Conservation (phyloP, 495 filamentous ascomycete species). For the Hyaloscypha variabilis region DNA sequence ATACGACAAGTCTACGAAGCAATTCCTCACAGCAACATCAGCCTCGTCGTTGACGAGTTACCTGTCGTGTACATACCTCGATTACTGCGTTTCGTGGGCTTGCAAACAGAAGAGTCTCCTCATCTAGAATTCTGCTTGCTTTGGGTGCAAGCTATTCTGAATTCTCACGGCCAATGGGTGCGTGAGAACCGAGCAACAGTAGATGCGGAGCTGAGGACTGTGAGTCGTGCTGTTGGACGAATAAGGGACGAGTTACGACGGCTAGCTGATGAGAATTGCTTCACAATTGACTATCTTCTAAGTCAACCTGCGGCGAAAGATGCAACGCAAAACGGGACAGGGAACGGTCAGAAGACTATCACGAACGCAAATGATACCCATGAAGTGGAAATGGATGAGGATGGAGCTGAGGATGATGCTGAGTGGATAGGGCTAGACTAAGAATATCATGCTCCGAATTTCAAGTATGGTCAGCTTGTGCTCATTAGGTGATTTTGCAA, state of each 20-base stretch:
- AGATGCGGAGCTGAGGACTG: conserved; percentile 77
- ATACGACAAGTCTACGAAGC: conserved; percentile 83
- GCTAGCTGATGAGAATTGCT: conserved; percentile 83
- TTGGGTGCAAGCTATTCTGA: conserved; percentile 87
- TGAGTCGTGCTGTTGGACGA: conserved; percentile 73
- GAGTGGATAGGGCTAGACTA: conserved; percentile 61
- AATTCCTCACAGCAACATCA: conserved; percentile 74
- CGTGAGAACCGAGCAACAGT: conserved; percentile 75
- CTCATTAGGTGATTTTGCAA: too few relatives aligned
- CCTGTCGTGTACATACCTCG: conserved; percentile 85
- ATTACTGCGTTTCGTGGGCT: conserved; percentile 81
- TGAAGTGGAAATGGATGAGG: conserved; percentile 26
- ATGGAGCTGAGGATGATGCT: conserved; percentile 39
- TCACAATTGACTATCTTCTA: conserved; percentile 78
- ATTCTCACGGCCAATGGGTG: conserved; percentile 79
- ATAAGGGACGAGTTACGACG: conserved; percentile 74
- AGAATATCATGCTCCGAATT: neutral
- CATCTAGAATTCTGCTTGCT: conserved; percentile 92
- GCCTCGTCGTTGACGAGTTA: conserved; percentile 75
- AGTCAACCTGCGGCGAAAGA: conserved; percentile 32
- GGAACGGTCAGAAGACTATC: conserved; percentile 20
- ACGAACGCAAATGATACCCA: conserved; percentile 17
- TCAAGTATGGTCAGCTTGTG: neutral
- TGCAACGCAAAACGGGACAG: conserved; percentile 10
- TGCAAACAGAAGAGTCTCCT: conserved; percentile 84